Evolutionary conservation across 78 protist genomes (phyloP).

Genomic region (Isochrysis galbana): DNA sequence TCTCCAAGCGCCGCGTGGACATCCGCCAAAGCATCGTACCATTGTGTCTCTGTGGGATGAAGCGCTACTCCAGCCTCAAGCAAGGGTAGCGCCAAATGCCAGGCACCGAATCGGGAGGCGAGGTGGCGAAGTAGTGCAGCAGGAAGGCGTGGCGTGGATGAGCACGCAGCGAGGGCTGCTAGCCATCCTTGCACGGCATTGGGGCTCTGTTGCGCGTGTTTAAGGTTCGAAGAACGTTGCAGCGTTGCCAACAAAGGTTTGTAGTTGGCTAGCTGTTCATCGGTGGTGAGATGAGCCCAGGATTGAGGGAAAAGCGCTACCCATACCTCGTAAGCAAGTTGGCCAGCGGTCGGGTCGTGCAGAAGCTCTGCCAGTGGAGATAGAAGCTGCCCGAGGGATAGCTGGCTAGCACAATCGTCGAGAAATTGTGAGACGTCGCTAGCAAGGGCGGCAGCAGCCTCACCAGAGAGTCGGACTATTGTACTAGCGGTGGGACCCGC

Average conservation of each 20-base stretch:
- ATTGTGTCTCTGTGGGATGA: neutral
- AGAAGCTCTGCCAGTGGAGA: slow-evolving; percentile 31
- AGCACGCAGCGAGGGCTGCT: slow-evolving; percentile 57
- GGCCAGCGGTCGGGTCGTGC: neutral
- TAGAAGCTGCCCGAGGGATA: neutral
- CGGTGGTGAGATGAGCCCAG: neutral
- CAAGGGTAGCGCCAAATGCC: slow-evolving; percentile 56
- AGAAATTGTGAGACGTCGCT: neutral
- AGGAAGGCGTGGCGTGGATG: slow-evolving; percentile 63
- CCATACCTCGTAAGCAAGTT: slow-evolving; percentile 32
- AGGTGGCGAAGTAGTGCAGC: slow-evolving; percentile 52
- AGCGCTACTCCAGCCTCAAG: slow-evolving; percentile 44
- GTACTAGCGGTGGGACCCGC: neutral
- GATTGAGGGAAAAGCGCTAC: neutral
- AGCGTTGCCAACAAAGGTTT: slow-evolving; percentile 41
- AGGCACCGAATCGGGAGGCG: slow-evolving; percentile 65
- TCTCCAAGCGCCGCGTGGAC: slow-evolving; percentile 18
- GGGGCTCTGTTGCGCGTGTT: slow-evolving; percentile 11
- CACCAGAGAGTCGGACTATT: too few relatives aligned
- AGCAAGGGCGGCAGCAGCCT: neutral
- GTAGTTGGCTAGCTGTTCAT: slow-evolving; percentile 5
- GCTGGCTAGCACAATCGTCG: neutral
- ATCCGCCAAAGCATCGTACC: slow-evolving; percentile 35
- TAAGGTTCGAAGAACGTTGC: neutral
- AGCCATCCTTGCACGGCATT: slow-evolving; percentile 61